These are phyloP conservation scores for Gynandropsis gynandra DNA, from an alignment of 345 rosid species.

Conservation along the genomic window DNA sequence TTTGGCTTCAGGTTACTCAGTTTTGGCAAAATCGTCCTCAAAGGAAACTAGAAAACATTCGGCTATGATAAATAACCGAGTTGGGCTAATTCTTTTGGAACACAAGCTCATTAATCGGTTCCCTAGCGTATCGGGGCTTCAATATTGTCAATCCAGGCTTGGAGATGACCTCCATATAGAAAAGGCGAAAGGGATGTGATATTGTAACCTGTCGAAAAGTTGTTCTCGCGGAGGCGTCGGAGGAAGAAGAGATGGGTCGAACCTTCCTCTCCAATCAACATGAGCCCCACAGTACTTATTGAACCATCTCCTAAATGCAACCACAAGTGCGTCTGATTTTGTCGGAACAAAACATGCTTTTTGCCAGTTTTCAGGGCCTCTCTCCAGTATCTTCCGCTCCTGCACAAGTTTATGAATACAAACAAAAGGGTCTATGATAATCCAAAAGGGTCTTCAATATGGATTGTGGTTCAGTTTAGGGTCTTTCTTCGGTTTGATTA, in stretches of 20 bases:
- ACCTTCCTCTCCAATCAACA: conserved; percentile 72
- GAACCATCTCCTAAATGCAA: conserved; percentile 73
- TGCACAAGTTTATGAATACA: conserved; percentile 15
- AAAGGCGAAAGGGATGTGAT: conserved; percentile 3
- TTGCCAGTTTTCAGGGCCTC: conserved; percentile 70
- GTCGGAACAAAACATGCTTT: conserved; percentile 80
- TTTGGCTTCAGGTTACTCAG: too few species aligned
- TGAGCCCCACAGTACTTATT: conserved; percentile 56
- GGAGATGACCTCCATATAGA: background rate
- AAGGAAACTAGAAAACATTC: too few species aligned
- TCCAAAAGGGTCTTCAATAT: conserved; percentile 1
- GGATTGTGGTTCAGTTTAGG: background rate
- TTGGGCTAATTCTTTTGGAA: background rate
- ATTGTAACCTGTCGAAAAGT: conserved; percentile 61
- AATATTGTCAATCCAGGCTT: background rate
- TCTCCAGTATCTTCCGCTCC: conserved; percentile 81
- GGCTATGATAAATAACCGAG: background rate
- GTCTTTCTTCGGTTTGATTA: background rate
- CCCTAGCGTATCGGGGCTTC: background rate
- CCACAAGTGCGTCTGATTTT: conserved; percentile 62
- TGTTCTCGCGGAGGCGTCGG: conserved; percentile 71
- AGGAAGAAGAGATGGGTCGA: conserved; percentile 55
- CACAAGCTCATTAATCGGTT: background rate
- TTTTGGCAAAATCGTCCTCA: too few species aligned
- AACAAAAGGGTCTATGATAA: conserved; percentile 2